Evolutionary conservation across 1,139 yeast genomes (phyloP), one percentile per base, ranked within the genome.

Genomic region (Blastobotrys proliferans): DNA sequence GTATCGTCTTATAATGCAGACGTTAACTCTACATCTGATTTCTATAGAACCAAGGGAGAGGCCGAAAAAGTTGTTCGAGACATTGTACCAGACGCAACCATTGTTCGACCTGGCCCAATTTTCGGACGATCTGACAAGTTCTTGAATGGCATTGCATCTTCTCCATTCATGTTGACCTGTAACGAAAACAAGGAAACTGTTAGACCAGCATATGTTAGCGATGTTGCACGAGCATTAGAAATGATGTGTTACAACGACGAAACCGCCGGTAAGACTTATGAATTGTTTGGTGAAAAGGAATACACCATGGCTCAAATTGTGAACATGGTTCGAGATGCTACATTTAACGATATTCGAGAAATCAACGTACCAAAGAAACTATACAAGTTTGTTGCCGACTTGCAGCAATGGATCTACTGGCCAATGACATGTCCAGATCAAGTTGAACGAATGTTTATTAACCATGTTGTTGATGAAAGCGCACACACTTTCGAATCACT

Each of bases 101-200:
- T 86, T 58, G 94, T 86, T 34, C 80, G 95, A 64, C 95, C 95
- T 10, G 79, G 85, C 17, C 87, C 85, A 50, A 74, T 85, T 77
- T 86, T 67, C 60, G 94, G 94, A 33, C 73, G 82, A 61, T 84
- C 82, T 61, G 92, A 84, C 62, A 70, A 74, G 52, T 78, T 86
- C 61, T 71, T 86, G 57, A 81, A 80, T 67, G 74, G 74, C 60
- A 70, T 84, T 61, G 79, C 75, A 35, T 62, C 68, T 44, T 52
- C 58, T 25, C 70, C 74, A 54, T 73, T 76, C 57, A 68, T 77
- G 68, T 73, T 82, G 70, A 72, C 81, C 35, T 81, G 86, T 44
- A 77, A 83, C 64, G 74, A 73, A 60, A 77, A 79, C 63, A 75
- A 77, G 51, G 82, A 80, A 64, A 73, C 72, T 52, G 67, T 82